Percentiles rank a stretch among this genome's conserved stretches.
Evolutionary conservation across 2,329 filamentous ascomycete genomes (phyloP).

Genomic region (Clarireedia paspali): DNA sequence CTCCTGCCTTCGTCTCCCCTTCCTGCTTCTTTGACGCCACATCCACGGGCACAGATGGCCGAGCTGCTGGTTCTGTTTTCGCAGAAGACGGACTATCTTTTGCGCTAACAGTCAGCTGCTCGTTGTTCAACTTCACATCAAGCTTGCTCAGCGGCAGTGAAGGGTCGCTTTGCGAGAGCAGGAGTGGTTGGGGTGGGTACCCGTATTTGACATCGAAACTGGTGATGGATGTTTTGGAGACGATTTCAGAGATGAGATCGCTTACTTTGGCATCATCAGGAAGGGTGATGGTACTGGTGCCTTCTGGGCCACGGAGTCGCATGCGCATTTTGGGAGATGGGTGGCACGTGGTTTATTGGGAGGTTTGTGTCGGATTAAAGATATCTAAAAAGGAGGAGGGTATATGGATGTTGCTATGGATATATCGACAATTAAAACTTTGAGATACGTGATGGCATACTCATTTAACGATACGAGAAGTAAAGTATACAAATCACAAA

Average conservation of each 20-base stretch:
- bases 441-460: background rate
- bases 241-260: slow-evolving; percentile 53
- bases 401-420: background rate
- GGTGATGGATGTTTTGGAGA: slow-evolving; percentile 53
- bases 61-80: background rate
- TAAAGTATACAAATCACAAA: too few relatives aligned
- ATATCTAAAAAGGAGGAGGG: too few relatives aligned
- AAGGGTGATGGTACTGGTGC: slow-evolving; percentile 62
- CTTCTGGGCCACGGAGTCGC: slow-evolving; percentile 66
- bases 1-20: background rate
- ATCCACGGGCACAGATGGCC: background rate
- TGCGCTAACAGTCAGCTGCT: slow-evolving; percentile 54
- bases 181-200: slow-evolving; percentile 68
- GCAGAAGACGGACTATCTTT: background rate
- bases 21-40: background rate
- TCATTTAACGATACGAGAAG: too few relatives aligned
- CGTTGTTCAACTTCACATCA: slow-evolving; percentile 56
- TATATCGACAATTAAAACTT: background rate
- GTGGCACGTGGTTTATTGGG: background rate
- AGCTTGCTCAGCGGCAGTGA: slow-evolving; percentile 44
- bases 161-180: slow-evolving; percentile 42
- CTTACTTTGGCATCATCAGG: slow-evolving; percentile 59
- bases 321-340: slow-evolving; percentile 51
- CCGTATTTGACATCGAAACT: slow-evolving; percentile 76
- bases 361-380: too few relatives aligned